Conservation (phyloP, 164 flowering plant genomes). For the Vitis riparia region DNA sequence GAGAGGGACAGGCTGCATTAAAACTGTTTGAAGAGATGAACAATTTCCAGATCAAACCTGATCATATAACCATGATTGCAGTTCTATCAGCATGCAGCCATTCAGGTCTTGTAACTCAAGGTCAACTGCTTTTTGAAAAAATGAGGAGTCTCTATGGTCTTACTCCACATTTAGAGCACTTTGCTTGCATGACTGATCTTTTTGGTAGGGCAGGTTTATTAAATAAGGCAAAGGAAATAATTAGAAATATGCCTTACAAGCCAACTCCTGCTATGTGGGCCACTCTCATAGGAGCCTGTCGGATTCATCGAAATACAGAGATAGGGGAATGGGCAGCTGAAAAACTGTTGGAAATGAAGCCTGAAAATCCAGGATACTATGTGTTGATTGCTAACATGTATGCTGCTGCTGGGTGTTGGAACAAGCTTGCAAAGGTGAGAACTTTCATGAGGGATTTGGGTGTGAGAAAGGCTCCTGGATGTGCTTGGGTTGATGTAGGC, state of each 20-base stretch:
- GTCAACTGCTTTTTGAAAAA: conserved; percentile 37
- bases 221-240: conserved; percentile 38
- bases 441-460: conserved; percentile 54
- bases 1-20: conserved; percentile 44
- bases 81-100: conserved; percentile 72
- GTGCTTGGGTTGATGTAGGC: conserved; percentile 55
- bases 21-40: conserved; percentile 56
- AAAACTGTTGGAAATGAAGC: conserved; percentile 47
- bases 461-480: conserved; percentile 51
- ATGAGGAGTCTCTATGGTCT: conserved; percentile 39
- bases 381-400: conserved; percentile 62
- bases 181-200: conserved; percentile 62
- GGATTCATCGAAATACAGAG: conserved; percentile 41
- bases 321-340: conserved; percentile 66
- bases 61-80: conserved; percentile 64
- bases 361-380: conserved; percentile 53
- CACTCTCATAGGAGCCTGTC: conserved; percentile 54
- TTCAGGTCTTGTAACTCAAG: conserved; percentile 50
- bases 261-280: conserved; percentile 65
- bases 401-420: conserved; percentile 55
- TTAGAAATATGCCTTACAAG: conserved; percentile 44
- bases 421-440: conserved; percentile 49
- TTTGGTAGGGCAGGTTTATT: conserved; percentile 64
- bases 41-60: conserved; percentile 38
- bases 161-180: conserved; percentile 56